Evolutionary conservation across 2,329 filamentous ascomycete genomes (phyloP), one percentile per base, ranked within the genome.

Genomic region (Hypoxylon sp.): DNA sequence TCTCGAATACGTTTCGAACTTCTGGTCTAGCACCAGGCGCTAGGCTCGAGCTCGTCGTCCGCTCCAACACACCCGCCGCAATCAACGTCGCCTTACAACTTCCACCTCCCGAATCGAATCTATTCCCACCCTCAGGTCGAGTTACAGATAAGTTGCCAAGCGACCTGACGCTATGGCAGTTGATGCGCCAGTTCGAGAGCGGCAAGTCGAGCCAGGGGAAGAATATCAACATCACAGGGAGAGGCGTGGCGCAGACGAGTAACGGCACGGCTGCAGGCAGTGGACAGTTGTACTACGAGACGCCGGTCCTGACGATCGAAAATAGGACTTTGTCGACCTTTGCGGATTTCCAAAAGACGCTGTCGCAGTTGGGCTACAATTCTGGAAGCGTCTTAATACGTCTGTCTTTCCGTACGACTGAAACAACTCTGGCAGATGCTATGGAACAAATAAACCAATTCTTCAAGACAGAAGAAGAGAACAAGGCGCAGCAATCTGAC

Each of bases 41-140:
- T 63, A 97, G 96, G 76, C 88, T 99, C 62, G 94, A 98, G 76
- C 91, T 99, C 51, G 91, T 97, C 20, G 89, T 93, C 75, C 89
- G 91, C 63, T 96, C 94, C 46, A 92, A 92, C 61, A 96, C 93
- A 0, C 91, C 94, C 0, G 90, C 93, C 1, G 91, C 91, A 49
- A 91, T 99, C 59, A 93, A 91, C 40, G 91, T 99, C 42, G 95
- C 93, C n/a, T 82, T 99, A 11, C 92, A 97, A 75, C 82, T 97
- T 26, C 92, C 93, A 2, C 85, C 89, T 33, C 87, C 89, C 20
- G 91, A 96, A 75, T 88, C 85, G 18, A 82, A 81, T 45, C 82
- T 85, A 50, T 83, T 86, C 18, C 85, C 84, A 30, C 79, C 89
- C 1, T 88, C 87, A 69, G 87, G 89, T 22, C 88, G 93, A 28